A percentile compares a stretch with the other conserved stretches of the same genome.
Conservation (phyloP, 306 rosid genomes). For the Hylodesmum podocarpum region DNA sequence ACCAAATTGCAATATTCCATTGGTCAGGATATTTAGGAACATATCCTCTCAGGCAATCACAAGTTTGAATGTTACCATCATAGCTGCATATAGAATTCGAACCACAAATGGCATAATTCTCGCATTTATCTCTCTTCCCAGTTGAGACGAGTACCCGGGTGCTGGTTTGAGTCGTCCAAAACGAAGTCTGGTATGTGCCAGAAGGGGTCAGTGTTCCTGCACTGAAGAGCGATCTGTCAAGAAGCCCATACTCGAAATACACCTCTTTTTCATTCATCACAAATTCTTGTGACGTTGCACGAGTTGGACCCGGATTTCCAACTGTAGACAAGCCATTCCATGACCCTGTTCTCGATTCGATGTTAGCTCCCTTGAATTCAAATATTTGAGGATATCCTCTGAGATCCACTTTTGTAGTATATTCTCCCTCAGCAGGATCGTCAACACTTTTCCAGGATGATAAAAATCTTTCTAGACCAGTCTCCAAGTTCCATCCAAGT, state of each 20-base stretch:
- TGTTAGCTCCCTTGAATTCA: not conserved
- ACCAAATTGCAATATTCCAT: not conserved
- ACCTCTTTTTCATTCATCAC: slow-evolving; percentile 16
- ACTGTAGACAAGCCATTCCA: slow-evolving; percentile 6
- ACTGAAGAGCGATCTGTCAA: not conserved
- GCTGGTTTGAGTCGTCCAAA: not conserved
- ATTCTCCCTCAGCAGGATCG: slow-evolving; percentile 19
- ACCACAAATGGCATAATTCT: not conserved
- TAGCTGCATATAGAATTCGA: not conserved
- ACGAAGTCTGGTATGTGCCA: not conserved
- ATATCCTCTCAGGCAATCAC: slow-evolving; percentile 22
- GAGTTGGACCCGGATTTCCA: not conserved
- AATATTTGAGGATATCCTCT: not conserved
- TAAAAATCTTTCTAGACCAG: not conserved
- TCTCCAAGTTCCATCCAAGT: slow-evolving; percentile 8
- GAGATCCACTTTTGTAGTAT: not conserved
- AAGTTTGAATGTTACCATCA: not conserved
- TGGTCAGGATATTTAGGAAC: not conserved
- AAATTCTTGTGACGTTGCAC: not conserved
- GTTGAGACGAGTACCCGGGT: too few relatives aligned
- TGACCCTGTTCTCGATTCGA: not conserved
- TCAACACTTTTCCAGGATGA: slow-evolving; percentile 28
- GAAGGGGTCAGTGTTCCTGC: not conserved
- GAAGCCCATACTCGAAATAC: not conserved
- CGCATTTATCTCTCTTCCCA: not conserved